phyloP scores from a whole-genome alignment of 2,329 filamentous ascomycete species.

The Orbilia oligospora region DNA sequence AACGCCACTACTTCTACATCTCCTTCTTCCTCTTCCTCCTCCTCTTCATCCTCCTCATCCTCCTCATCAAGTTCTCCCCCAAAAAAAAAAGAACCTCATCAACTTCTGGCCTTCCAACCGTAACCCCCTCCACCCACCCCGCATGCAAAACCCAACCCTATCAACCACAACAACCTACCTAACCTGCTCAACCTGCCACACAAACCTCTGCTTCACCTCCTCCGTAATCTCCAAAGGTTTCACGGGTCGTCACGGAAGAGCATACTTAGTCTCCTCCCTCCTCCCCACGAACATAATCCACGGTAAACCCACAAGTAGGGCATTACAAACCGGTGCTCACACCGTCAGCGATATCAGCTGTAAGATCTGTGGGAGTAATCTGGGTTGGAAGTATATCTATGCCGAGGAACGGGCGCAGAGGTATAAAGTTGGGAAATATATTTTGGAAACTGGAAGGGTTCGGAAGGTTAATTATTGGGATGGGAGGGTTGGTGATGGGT shows the following conservation, averaged over 20 bases:
- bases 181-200: slow-evolving; percentile 73
- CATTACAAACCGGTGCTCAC: slow-evolving; percentile 76
- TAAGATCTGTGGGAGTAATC: slow-evolving; percentile 71
- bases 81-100: slow-evolving; percentile 37
- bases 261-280: slow-evolving; percentile 73
- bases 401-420: slow-evolving; percentile 74
- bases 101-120: slow-evolving; percentile 32
- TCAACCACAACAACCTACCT: slow-evolving; percentile 65
- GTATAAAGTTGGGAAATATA: slow-evolving; percentile 80
- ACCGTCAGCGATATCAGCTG: slow-evolving; percentile 77
- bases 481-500: slow-evolving; percentile 61
- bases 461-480: slow-evolving; percentile 73
- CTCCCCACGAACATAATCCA: slow-evolving; percentile 71
- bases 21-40: slow-evolving; percentile 14
- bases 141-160: slow-evolving; percentile 21
- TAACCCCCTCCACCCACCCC: background rate
- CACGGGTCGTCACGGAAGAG: slow-evolving; percentile 76
- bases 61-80: background rate
- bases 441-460: slow-evolving; percentile 75
- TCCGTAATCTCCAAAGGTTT: slow-evolving; percentile 78
- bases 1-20: background rate
- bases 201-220: slow-evolving; percentile 74
- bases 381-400: slow-evolving; percentile 80
- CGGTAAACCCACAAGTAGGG: slow-evolving; percentile 72
- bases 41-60: slow-evolving; percentile 21